These are phyloP conservation scores for Apiotrichum gracile DNA, from an alignment of 1,284 basidiomycete species.

Conservation along the genomic window DNA sequence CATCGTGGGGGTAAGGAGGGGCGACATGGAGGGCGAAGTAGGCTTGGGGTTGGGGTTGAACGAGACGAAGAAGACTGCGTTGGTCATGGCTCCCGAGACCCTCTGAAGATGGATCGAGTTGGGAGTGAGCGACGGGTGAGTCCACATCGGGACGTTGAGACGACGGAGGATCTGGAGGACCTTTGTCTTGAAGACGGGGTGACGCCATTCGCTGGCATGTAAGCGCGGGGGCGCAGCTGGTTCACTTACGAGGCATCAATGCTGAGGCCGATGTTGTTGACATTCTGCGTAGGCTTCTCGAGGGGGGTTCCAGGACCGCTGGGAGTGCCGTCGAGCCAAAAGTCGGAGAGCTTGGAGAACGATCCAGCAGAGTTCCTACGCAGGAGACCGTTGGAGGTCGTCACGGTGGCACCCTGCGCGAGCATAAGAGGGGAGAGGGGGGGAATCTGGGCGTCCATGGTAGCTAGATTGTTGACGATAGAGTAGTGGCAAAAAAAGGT, in stretches of 20 bases:
- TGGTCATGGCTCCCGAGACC: slow-evolving; percentile 86
- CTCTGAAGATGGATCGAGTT: slow-evolving; percentile 62
- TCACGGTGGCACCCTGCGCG: not conserved
- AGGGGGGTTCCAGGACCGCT: slow-evolving; percentile 10
- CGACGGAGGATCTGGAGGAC: slow-evolving; percentile 36
- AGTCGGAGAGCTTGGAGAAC: slow-evolving; percentile 43
- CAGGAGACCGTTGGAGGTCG: not conserved
- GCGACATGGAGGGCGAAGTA: slow-evolving; percentile 41
- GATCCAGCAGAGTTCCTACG: slow-evolving; percentile 35
- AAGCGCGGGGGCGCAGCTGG: not conserved
- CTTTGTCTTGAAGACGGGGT: slow-evolving; percentile 46
- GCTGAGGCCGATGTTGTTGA: slow-evolving; percentile 58
- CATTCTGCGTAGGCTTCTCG: slow-evolving; percentile 45
- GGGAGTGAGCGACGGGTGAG: slow-evolving; percentile 41
- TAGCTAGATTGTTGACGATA: no score
- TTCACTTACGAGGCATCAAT: slow-evolving; percentile 66
- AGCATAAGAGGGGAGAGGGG: slow-evolving; percentile 21
- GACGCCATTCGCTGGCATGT: slow-evolving; percentile 38
- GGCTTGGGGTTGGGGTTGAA: slow-evolving; percentile 45
- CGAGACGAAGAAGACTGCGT: slow-evolving; percentile 87
- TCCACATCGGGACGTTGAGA: slow-evolving; percentile 43
- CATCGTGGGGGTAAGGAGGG: slow-evolving; percentile 44
- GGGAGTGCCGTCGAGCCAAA: slow-evolving; percentile 31
- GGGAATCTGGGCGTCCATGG: slow-evolving; percentile 18
- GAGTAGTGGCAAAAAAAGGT: no score